Evolutionary conservation across 441 rosid species (phyloP).

Genomic region (Bocquillonia castaneifolia): DNA sequence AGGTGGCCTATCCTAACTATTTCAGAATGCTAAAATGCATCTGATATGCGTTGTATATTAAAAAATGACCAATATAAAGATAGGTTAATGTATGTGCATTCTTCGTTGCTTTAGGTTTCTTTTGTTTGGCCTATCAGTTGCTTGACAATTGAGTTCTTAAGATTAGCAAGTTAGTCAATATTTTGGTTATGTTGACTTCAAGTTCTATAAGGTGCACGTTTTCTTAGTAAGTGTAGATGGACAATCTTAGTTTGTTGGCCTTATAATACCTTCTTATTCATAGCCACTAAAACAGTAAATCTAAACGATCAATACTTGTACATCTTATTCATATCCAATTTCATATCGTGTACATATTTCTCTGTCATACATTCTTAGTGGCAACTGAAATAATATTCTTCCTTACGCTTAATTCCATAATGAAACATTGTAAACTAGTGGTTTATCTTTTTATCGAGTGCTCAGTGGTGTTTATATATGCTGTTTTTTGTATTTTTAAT

Average conservation of each 20-base stretch:
- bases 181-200: neutral
- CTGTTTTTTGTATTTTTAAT: too few species aligned
- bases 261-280: neutral
- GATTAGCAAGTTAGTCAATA: neutral
- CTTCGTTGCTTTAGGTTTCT: neutral
- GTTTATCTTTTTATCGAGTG: neutral
- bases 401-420: neutral
- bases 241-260: neutral
- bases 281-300: neutral
- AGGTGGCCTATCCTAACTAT: too few species aligned
- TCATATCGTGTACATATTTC: neutral
- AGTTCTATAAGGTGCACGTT: neutral
- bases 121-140: neutral
- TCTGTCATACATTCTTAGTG: neutral
- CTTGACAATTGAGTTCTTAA: too few species aligned
- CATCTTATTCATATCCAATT: neutral
- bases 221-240: neutral
- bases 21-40: too few species aligned
- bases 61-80: neutral
- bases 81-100: neutral
- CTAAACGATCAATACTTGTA: neutral
- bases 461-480: neutral
- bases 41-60: too few species aligned
- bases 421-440: neutral
- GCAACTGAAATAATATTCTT: neutral